Percentiles rank a stretch among this genome's conserved stretches.
These are phyloP conservation scores for Phytophthora ohioensis DNA, from an alignment of 352 stramenopile species.

Conservation along the genomic window DNA sequence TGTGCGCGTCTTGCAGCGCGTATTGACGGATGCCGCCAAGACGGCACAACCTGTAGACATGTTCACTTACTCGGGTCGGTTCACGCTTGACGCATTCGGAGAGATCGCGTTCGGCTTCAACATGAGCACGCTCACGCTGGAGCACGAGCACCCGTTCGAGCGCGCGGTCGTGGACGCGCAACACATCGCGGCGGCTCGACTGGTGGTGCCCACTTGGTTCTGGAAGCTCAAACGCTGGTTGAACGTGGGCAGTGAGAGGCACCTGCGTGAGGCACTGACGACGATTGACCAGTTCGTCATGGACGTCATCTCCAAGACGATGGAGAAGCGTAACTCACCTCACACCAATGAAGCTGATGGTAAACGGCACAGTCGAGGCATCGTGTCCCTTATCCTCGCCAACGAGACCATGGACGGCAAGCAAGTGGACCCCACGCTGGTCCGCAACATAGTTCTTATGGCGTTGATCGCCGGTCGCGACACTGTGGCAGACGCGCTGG, in stretches of 20 bases:
- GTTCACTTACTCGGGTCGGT: slow-evolving; percentile 31
- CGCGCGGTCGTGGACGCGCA: slow-evolving; percentile 39
- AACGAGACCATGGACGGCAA: slow-evolving; percentile 37
- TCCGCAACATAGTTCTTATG: slow-evolving; percentile 74
- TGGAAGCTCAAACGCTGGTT: slow-evolving; percentile 52
- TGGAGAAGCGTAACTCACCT: slow-evolving; percentile 16
- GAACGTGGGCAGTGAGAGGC: slow-evolving; percentile 42
- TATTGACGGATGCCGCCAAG: slow-evolving; percentile 12
- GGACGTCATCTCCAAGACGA: slow-evolving; percentile 40
- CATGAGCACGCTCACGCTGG: slow-evolving; percentile 32
- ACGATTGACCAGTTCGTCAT: slow-evolving; percentile 38
- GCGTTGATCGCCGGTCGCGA: slow-evolving; percentile 75
- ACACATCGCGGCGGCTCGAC: slow-evolving; percentile 27
- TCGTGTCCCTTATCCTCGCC: slow-evolving; percentile 44
- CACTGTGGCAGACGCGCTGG: slow-evolving; percentile 52
- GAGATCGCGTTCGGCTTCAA: slow-evolving; percentile 50
- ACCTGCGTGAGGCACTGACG: slow-evolving; percentile 18
- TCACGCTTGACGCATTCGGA: slow-evolving; percentile 47
- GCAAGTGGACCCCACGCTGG: slow-evolving; percentile 35
- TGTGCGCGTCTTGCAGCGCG: slow-evolving; percentile 43
- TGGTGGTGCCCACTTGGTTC: slow-evolving; percentile 35
- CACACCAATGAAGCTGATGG: neutral
- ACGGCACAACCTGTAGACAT: slow-evolving; percentile 29
- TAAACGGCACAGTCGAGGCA: slow-evolving; percentile 25
- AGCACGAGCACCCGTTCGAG: slow-evolving; percentile 45